phyloP scores from a whole-genome alignment of 768 basidiomycete genomes.

The Phanerochaete sordida region DNA sequence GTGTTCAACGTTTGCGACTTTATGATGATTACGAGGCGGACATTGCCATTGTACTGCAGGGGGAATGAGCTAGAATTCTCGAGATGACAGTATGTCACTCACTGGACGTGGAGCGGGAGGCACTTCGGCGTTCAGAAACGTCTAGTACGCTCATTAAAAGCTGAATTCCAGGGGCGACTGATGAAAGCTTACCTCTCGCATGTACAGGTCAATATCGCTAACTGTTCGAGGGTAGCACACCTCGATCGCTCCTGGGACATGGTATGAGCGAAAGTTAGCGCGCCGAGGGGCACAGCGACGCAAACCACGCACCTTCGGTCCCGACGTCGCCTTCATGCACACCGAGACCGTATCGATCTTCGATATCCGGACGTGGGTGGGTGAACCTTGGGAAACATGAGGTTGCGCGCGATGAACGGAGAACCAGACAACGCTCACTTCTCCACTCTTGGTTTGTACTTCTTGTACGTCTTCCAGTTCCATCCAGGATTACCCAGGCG shows the following conservation, averaged over 20 bases:
- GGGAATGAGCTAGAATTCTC: background rate
- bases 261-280: background rate
- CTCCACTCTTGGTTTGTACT: constrained; percentile 16
- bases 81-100: no score
- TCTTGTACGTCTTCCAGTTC: constrained; percentile 23
- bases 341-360: constrained; percentile 6
- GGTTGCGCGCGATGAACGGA: background rate
- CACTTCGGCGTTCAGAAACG: background rate
- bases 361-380: constrained; percentile 5
- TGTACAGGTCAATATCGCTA: background rate
- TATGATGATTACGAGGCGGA: background rate
- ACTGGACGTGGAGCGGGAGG: constrained; percentile 10
- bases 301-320: background rate
- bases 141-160: background rate
- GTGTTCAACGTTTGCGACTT: no score
- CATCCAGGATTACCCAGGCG: constrained; percentile 23
- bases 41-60: constrained; percentile 18
- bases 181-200: background rate
- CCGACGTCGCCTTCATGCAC: constrained; percentile 12
- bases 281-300: background rate
- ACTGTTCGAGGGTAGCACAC: background rate
- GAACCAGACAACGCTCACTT: constrained; percentile 6
- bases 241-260: background rate
- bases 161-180: background rate
- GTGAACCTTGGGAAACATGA: constrained; percentile 9